A percentile compares a stretch with the other conserved stretches of the same genome.
Evolutionary conservation across 2,329 filamentous ascomycete genomes (phyloP).

Genomic region (Colletotrichum sp.): DNA sequence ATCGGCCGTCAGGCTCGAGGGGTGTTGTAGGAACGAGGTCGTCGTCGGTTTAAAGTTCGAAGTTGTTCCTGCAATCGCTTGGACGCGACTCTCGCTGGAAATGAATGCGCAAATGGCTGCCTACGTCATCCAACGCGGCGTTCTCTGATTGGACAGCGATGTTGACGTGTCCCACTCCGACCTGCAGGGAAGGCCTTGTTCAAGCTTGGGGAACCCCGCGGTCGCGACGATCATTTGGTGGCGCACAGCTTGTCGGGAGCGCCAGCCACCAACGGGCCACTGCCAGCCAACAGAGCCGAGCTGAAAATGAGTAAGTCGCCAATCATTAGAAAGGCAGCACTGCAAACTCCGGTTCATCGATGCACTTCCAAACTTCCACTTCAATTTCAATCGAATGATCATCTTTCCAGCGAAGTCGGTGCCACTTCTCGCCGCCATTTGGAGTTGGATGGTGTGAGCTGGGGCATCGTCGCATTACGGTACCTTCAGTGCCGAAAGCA

Average conservation of each 20-base stretch:
- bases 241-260: background rate
- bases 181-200: background rate
- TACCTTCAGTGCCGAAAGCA: background rate
- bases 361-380: fast-evolving
- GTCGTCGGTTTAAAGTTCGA: background rate
- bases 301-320: background rate
- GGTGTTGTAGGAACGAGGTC: background rate
- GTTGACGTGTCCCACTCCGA: background rate
- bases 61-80: background rate
- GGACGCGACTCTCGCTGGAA: background rate
- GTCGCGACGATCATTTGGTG: background rate
- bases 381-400: background rate
- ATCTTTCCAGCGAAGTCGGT: background rate
- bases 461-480: background rate
- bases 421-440: background rate
- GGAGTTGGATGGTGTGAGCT: background rate
- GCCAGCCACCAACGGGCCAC: background rate
- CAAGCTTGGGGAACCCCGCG: background rate
- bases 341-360: too few relatives aligned
- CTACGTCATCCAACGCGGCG: background rate
- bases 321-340: fast-evolving
- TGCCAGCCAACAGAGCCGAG: background rate
- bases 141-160: background rate
- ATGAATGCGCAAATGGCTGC: background rate
- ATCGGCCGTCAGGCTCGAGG: background rate